Evolutionary conservation across 345 rosid genomes (phyloP), one percentile per base, ranked within the genome.

Genomic region (Citrus reticulata): DNA sequence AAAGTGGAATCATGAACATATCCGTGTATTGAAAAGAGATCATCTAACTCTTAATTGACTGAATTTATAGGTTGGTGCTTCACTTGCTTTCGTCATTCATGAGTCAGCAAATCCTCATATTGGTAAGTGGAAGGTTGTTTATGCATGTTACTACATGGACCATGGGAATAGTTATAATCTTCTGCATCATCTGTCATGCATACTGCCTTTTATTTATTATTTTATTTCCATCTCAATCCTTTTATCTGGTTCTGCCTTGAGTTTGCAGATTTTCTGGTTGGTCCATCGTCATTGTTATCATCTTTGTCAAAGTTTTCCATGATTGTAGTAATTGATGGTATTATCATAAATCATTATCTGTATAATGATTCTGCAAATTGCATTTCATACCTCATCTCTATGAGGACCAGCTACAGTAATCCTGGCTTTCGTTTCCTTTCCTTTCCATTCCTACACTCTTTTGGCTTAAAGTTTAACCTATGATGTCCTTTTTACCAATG

Each of bases 91-190:
- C 72, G 99, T 97, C 74, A 97, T 97, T 84, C 97, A 93, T 30
- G 99, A 97, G 86, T 97, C 99, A 57, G 99, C 99, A 83, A 97
- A 97, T 86, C 99, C 99, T 72, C 98, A 93, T 81, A 94, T 94
- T 22, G 99, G 99, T 93, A 87, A 84, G 95, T 78, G 74, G 55
- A 75, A 8, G 25, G 19, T 76, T 55, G 49, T 63, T 65, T 64
- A 37, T 74, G 60, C 65, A n/a, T 67, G 32, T 71, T 11, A 29
- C 51, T 57, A 25, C 17, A 29, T 24, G 49, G 39, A n/a, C 40
- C 54, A 55, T 73, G 73, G 14, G 63, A 10, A n/a, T 46, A 57
- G 14, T 73, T 71, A 22, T 64, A 19, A 7, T 30, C 71, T 72
- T 22, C 29, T 34, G 25, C 46, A 37, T 69, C 49, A 46, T 40